Percentiles rank a stretch among this genome's conserved stretches.
Conservation (phyloP, 257 asterid species). For the Thymus mandschuricus region DNA sequence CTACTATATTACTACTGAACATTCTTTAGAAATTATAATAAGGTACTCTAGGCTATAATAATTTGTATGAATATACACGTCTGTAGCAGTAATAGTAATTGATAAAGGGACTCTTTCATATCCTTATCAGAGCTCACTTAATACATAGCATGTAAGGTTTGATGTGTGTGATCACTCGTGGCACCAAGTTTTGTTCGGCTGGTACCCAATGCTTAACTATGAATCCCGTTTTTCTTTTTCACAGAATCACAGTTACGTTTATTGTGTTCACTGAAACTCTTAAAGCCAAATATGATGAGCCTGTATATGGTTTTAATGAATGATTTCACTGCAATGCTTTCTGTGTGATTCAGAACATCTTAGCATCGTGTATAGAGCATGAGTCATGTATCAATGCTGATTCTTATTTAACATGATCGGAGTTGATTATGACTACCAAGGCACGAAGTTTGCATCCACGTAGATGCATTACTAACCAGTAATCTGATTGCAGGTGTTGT, state of each 20-base stretch:
- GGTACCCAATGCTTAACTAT: neutral
- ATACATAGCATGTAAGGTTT: conserved; percentile 2
- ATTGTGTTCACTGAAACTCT: conserved; percentile 12
- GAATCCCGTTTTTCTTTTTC: neutral
- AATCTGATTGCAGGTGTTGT: neutral
- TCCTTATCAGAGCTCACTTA: conserved; percentile 10
- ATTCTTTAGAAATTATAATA: too few relatives aligned
- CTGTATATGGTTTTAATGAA: conserved; percentile 6
- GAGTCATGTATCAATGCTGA: neutral
- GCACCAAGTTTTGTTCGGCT: conserved; percentile 21
- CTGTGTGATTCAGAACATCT: neutral
- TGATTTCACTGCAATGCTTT: neutral
- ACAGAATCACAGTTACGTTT: neutral
- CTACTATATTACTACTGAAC: neutral
- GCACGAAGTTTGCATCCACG: neutral
- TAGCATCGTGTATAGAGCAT: neutral
- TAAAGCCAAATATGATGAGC: neutral
- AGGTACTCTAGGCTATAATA: too few relatives aligned
- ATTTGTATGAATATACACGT: too few relatives aligned
- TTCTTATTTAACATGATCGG: neutral
- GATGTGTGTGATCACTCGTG: conserved; percentile 8
- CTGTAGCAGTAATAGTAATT: too few relatives aligned
- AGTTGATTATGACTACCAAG: neutral
- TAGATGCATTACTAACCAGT: neutral
- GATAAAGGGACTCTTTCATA: conserved; percentile 10